Base-by-base conservation (phyloP, 768 basidiomycete genomes). In the Russula foetens region DNA sequence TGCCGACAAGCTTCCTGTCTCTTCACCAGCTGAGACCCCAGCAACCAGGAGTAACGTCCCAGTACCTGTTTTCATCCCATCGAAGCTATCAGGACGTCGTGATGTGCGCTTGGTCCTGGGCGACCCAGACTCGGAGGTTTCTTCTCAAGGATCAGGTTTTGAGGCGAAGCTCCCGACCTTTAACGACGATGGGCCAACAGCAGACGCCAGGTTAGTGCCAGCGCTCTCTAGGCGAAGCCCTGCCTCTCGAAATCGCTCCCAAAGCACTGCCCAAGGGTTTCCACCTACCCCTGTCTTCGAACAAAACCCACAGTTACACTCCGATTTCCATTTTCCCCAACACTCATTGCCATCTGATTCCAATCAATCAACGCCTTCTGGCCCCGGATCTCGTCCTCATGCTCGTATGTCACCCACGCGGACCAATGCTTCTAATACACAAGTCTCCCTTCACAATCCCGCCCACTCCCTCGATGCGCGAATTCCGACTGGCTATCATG, bases 401-500 rank as follows among this genome's bases (percentile, higher is more conserved):
- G 12, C 44, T 62, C 55, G 52, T 23, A 44, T 49, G 0, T 64
- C 63, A 15, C 63, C 61, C 35, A 58, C 63, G 19, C 52, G 41
- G 14, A 48, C 28, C 47, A 50, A 47, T 54, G 43, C 51, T 9
- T 53, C 55, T 8, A 47, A 31, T 7, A 24, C 57, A 1, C 44
- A 47, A 44, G 15, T 26, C 46, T 63, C 52, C 15, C 52, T 58
- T 23, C 83, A 81, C 69, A 82, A 77, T 60, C 75, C 81, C 43
- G 79, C 81, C n/a, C 75, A 75, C 67, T 85, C 84, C 2, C 71
- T 84, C 23, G 83, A 84, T 67, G 74, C 69, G 0, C 67, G 72
- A 7, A 69, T 72, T 28, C 71, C 75, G 21, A 33, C 69, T 26
- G 66, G 69, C 45, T 49, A 41, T 17, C 58, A 56, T 9, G 44